Percentiles rank a stretch among this genome's conserved stretches.
Conservation (phyloP, 306 rosid species). For the Argentina anserina region DNA sequence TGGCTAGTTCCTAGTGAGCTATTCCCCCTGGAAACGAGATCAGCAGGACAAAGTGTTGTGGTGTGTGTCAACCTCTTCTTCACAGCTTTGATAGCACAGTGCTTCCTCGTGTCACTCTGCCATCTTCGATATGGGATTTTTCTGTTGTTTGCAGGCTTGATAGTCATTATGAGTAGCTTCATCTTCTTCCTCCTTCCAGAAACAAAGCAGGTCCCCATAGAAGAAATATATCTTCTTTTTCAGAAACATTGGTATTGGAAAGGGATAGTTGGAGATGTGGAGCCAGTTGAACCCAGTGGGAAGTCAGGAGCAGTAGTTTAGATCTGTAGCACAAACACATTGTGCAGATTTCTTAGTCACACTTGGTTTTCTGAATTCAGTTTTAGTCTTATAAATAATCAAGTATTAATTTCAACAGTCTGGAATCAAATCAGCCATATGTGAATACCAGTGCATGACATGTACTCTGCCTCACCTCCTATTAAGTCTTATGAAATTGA, state of each 20-base stretch:
- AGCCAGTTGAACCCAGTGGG: slow-evolving; percentile 20
- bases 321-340: not conserved
- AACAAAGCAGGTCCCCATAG: slow-evolving; percentile 91
- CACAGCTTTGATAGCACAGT: slow-evolving; percentile 87
- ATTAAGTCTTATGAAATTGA: not conserved
- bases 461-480: not conserved
- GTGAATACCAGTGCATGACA: not conserved
- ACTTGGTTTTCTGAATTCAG: slow-evolving; percentile 4
- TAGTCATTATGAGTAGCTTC: slow-evolving; percentile 67
- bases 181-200: slow-evolving; percentile 86
- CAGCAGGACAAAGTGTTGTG: slow-evolving; percentile 94
- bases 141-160: slow-evolving; percentile 68
- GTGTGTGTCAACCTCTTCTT: slow-evolving; percentile 88
- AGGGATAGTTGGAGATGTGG: slow-evolving; percentile 37
- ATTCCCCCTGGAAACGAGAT: slow-evolving; percentile 87
- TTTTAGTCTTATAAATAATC: not conserved
- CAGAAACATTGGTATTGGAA: slow-evolving; percentile 90
- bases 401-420: not conserved
- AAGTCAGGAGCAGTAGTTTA: slow-evolving; percentile 30
- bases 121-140: slow-evolving; percentile 87
- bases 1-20: slow-evolving; percentile 98
- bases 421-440: not conserved
- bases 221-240: slow-evolving; percentile 81
- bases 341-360: not conserved
- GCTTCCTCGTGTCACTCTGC: slow-evolving; percentile 75